Evolutionary conservation across 768 basidiomycete species (phyloP).

Genomic region (Leucocoprinus sp.): DNA sequence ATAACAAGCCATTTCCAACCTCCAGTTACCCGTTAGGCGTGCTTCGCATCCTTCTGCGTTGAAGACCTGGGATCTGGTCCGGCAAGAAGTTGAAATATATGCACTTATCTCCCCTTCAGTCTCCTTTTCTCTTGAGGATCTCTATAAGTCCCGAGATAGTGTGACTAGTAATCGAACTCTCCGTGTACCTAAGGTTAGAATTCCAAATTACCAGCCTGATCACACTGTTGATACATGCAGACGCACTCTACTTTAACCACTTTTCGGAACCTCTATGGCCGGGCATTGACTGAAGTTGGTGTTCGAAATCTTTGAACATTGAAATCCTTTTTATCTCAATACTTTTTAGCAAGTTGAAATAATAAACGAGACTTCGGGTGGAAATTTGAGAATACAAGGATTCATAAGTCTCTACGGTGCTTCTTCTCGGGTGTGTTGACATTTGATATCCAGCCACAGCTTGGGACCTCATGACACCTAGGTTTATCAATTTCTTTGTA

Average conservation of each 20-base stretch:
- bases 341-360: conserved; percentile 56
- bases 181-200: conserved; percentile 58
- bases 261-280: conserved; percentile 72
- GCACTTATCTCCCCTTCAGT: conserved; percentile 69
- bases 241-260: conserved; percentile 52
- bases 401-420: conserved; percentile 81
- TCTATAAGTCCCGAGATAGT: conserved; percentile 28
- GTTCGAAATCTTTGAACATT: neutral
- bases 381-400: conserved; percentile 54
- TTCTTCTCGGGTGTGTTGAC: conserved; percentile 50
- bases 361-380: conserved; percentile 38
- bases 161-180: conserved; percentile 38
- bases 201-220: neutral
- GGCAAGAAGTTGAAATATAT: conserved; percentile 63
- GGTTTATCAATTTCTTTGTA: conserved; percentile 87
- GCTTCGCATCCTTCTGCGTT: conserved; percentile 53
- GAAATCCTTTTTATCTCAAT: neutral
- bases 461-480: conserved; percentile 23
- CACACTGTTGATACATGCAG: conserved; percentile 27
- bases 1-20: conserved; percentile 9
- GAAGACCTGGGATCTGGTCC: conserved; percentile 58
- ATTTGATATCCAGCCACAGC: conserved; percentile 5
- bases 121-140: conserved; percentile 59
- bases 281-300: conserved; percentile 59
- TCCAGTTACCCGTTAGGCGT: conserved; percentile 77